A percentile compares a stretch with the other conserved stretches of the same genome.
Conservation (phyloP, 306 rosid species). For the Trifolium subterraneum region DNA sequence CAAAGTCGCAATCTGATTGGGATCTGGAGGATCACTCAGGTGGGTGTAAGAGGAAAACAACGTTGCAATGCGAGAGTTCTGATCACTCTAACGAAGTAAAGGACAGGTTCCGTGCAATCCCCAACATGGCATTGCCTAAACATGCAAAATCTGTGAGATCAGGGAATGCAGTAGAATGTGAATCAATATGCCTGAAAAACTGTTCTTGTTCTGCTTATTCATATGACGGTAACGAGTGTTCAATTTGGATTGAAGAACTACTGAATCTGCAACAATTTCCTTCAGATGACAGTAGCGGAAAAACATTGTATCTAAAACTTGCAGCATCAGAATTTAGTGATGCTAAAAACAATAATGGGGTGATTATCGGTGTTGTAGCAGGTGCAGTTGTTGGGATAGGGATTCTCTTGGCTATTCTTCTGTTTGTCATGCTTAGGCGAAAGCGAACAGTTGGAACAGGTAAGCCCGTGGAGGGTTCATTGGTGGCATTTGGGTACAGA, state of each 20-base stretch:
- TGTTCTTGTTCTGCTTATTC: conserved; percentile 62
- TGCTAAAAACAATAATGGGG: conserved; percentile 32
- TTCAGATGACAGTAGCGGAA: conserved; percentile 47
- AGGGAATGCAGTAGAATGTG: conserved; percentile 46
- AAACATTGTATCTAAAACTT: conserved; percentile 52
- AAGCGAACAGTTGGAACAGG: conserved; percentile 38
- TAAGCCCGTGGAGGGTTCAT: conserved; percentile 48
- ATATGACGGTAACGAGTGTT: conserved; percentile 43
- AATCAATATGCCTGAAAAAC: conserved; percentile 42
- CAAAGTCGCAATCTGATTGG: conserved; percentile 49
- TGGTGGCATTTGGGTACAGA: conserved; percentile 56
- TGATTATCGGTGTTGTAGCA: conserved; percentile 43
- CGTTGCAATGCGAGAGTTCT: conserved; percentile 44
- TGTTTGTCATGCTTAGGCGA: conserved; percentile 40
- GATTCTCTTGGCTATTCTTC: conserved; percentile 38
- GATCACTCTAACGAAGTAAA: neutral
- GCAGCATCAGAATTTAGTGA: conserved; percentile 59
- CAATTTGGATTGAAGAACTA: conserved; percentile 51
- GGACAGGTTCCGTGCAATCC: conserved; percentile 32
- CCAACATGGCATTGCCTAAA: conserved; percentile 40
- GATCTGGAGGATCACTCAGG: conserved; percentile 46
- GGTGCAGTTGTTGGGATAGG: conserved; percentile 43
- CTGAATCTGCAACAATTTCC: conserved; percentile 48
- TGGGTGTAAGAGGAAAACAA: conserved; percentile 60
- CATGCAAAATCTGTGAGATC: conserved; percentile 13